phyloP scores from a whole-genome alignment of 1,139 yeast species.

The Nakaseomyces nivariensis region DNA sequence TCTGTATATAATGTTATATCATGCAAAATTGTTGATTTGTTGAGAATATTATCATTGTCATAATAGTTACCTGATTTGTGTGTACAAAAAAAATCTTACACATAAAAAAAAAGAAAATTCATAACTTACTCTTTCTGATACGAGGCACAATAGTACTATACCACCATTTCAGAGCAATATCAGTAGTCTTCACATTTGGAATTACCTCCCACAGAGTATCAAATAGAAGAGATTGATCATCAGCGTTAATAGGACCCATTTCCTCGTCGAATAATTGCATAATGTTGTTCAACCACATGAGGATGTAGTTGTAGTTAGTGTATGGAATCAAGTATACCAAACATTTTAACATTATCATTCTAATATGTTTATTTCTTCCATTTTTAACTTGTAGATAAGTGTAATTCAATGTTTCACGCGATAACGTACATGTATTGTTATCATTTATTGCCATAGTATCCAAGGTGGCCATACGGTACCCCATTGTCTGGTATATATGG shows the following conservation, averaged over 20 bases:
- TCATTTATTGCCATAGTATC: neutral
- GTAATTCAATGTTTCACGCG: conserved; percentile 15
- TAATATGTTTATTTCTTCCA: conserved; percentile 4
- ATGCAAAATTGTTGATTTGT: no score
- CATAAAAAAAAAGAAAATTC: neutral
- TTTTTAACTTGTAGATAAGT: conserved; percentile 17
- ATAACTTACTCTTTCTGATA: conserved; percentile 4
- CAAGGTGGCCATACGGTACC: neutral
- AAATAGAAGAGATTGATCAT: conserved; percentile 5
- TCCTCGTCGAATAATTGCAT: conserved; percentile 8
- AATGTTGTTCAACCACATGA: conserved; percentile 20
- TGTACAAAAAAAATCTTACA: no score
- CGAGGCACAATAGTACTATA: conserved; percentile 5
- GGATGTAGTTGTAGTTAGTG: conserved; percentile 7
- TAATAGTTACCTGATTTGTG: no score
- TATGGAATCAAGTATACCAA: conserved; percentile 16
- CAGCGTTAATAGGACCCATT: conserved; percentile 1
- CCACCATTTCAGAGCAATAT: conserved; percentile 10
- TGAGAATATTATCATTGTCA: neutral
- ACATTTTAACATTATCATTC: conserved; percentile 15
- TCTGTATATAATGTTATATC: no score
- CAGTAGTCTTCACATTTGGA: conserved; percentile 8
- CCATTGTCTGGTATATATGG: conserved; percentile 5
- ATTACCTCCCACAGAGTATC: conserved; percentile 17
- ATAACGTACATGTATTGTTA: conserved; percentile 8